A percentile compares a stretch with the other conserved stretches of the same genome.
phyloP scores from a whole-genome alignment of 2,329 filamentous ascomycete genomes.

The Decorospora gaudefroyi region DNA sequence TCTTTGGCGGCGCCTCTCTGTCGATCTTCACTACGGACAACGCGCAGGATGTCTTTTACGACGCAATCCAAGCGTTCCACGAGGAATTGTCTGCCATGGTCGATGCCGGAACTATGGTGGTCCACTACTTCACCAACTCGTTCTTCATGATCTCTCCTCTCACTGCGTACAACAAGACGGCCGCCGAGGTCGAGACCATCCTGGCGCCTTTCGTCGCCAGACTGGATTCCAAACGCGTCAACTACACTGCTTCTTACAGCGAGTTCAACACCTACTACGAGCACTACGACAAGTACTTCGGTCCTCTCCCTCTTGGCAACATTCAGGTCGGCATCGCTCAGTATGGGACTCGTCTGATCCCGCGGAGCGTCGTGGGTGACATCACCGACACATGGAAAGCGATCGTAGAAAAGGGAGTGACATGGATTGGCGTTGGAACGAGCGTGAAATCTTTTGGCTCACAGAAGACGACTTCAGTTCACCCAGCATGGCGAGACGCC shows the following conservation, averaged over 20 bases:
- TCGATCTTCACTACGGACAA: conserved; percentile 19
- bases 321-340: conserved; percentile 29
- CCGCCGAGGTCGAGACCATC: conserved; percentile 18
- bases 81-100: conserved; percentile 27
- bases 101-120: conserved; percentile 24
- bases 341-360: conserved; percentile 25
- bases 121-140: conserved; percentile 22
- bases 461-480: conserved; percentile 25
- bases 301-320: conserved; percentile 26
- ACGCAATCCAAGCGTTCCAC: conserved; percentile 26
- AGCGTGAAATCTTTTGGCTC: conserved; percentile 19
- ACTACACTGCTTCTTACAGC: conserved; percentile 19
- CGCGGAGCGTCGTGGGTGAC: conserved; percentile 17
- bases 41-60: conserved; percentile 19
- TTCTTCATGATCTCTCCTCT: conserved; percentile 28
- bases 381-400: conserved; percentile 22
- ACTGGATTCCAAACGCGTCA: conserved; percentile 18
- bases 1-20: conserved; percentile 22
- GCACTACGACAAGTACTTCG: conserved; percentile 31
- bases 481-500: conserved; percentile 29
- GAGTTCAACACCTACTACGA: conserved; percentile 27
- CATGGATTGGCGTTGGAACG: conserved; percentile 27
- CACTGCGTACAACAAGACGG: conserved; percentile 27
- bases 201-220: conserved; percentile 23
- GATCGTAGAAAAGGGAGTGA: conserved; percentile 22